Evolutionary conservation across 805 yeast species (phyloP), one percentile per base, ranked within the genome.

Genomic region (Cyberlindnera sargentensis): DNA sequence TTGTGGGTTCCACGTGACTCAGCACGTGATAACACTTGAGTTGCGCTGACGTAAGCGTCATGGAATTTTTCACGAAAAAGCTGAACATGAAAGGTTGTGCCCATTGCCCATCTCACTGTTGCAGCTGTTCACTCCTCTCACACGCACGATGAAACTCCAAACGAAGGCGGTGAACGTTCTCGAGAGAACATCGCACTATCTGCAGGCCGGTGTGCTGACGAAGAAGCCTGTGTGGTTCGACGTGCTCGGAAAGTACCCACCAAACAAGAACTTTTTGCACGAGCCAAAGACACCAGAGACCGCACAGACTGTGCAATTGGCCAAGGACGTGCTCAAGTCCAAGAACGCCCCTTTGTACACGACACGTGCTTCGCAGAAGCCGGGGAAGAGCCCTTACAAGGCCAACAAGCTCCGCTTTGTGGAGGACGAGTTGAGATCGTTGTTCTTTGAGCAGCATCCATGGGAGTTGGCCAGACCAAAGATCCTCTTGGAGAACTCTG

Each of bases 381-480:
- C 35, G 32, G 42, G 46, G 2, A 42, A 42, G 40, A 45, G 49
- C 45, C 37, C 45, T 20, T 52, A 42, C 34, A 49, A 51, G 8
- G 41, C 50, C 25, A 40, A 46, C n/a, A 50, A 51, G 36, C 51
- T 68, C 33, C 50, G 49, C 25, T 68, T 56, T 45, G 58, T 67
- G 5, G 74, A 91, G 63, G 99, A 93, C 64, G 79, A 82, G 54
- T 65, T 93, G 53, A 78, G 99, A 67, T 72, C 76, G 38, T 70
- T 84, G 25, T 93, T 93, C 58, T 91, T 82, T 64, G 79, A 80
- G 46, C 96, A 90, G 61, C 99, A 93, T 65, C 99, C 99, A 6
- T 93, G 99, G 99, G 99, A 93, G 65, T 70, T 90, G 42, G 87
- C 98, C 2, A 76, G 95, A 53, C 96, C 98, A 10, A 86, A 85